A percentile compares a stretch with the other conserved stretches of the same genome.
phyloP scores from a whole-genome alignment of 129 eudicot species.

The Saposhnikovia divaricata region DNA sequence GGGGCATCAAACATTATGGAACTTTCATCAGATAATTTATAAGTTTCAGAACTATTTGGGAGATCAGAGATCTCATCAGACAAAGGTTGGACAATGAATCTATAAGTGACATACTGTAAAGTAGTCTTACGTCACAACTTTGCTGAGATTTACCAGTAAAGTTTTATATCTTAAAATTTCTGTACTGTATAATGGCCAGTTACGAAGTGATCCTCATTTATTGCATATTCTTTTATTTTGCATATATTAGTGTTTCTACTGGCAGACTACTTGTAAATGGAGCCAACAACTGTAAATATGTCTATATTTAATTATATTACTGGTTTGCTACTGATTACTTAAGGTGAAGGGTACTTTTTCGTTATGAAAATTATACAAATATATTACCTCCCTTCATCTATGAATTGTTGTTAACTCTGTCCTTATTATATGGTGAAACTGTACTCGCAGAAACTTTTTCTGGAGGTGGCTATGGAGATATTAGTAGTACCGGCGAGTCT shows the following conservation, averaged over 20 bases:
- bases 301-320: not conserved
- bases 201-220: not conserved
- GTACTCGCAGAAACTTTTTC: conserved; percentile 35
- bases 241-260: not conserved
- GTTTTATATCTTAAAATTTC: too few relatives aligned
- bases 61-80: not conserved
- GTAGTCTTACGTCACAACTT: not conserved
- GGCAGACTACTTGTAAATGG: not conserved
- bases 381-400: not conserved
- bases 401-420: not conserved
- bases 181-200: not conserved
- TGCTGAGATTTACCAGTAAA: not conserved
- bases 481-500: conserved; percentile 45
- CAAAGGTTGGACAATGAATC: not conserved
- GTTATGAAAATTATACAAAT: not conserved
- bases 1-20: not conserved
- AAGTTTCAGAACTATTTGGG: not conserved
- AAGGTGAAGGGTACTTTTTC: not conserved
- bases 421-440: not conserved
- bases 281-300: not conserved
- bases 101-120: not conserved
- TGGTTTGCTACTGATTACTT: not conserved
- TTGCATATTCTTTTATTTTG: not conserved
- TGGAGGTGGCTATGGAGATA: conserved; percentile 56
- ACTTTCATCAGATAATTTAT: not conserved